phyloP scores from a whole-genome alignment of 257 asterid species.

The Salvia rosmarinus region DNA sequence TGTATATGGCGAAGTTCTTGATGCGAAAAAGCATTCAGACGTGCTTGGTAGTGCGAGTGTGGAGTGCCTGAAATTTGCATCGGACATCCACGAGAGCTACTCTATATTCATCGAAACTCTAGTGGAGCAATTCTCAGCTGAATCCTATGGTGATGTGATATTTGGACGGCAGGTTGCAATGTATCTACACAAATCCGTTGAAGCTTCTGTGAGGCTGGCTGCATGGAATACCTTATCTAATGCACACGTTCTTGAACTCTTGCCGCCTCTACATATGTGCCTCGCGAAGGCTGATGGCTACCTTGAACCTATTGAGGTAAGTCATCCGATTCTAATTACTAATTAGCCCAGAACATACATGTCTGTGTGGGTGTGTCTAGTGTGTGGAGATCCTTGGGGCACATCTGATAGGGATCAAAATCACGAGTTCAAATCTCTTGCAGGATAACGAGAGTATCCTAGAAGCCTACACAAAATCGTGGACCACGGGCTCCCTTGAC shows the following conservation, averaged over 20 bases:
- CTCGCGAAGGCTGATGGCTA: conserved; percentile 63
- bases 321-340: neutral
- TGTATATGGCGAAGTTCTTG: conserved; percentile 64
- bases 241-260: conserved; percentile 81
- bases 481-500: conserved; percentile 89
- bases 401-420: neutral
- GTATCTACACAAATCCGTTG: conserved; percentile 70
- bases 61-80: conserved; percentile 52
- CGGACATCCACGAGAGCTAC: conserved; percentile 72
- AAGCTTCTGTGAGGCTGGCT: conserved; percentile 76
- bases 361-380: neutral
- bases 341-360: neutral
- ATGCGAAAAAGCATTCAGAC: conserved; percentile 31
- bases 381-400: neutral
- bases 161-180: conserved; percentile 87
- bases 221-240: conserved; percentile 76
- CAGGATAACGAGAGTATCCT: conserved; percentile 81
- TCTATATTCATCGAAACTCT: conserved; percentile 75
- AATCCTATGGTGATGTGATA: conserved; percentile 79
- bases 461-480: conserved; percentile 80
- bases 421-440: conserved; percentile 30
- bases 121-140: conserved; percentile 91
- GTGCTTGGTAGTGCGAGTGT: conserved; percentile 17
- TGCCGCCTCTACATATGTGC: conserved; percentile 73
- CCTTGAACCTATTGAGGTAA: conserved; percentile 93